phyloP scores from a whole-genome alignment of 768 basidiomycete genomes.

The Daedalea quercina region DNA sequence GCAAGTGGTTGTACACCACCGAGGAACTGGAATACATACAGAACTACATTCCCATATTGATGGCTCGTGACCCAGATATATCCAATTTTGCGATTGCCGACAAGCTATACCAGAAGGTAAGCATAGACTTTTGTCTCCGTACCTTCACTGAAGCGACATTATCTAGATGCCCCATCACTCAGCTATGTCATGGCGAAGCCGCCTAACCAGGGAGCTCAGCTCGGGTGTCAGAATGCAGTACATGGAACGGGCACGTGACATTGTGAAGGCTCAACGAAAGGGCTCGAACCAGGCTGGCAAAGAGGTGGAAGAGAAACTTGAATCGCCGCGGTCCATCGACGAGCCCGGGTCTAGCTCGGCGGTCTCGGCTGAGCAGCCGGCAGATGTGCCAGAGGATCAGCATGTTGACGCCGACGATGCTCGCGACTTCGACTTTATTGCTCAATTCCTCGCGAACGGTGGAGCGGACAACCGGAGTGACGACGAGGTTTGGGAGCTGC shows the following conservation, averaged over 20 bases:
- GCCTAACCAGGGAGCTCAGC: conserved; percentile 25
- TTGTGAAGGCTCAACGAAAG: too few species aligned
- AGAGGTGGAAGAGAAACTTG: conserved; percentile 2
- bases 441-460: conserved; percentile 47
- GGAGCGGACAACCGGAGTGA: conserved; percentile 41
- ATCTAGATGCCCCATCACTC: conserved; percentile 57
- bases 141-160: neutral
- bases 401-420: neutral
- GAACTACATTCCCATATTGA: conserved; percentile 37
- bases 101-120: conserved; percentile 41
- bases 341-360: neutral
- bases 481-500: conserved; percentile 44
- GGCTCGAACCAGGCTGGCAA: too few species aligned
- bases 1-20: conserved; percentile 34
- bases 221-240: conserved; percentile 35
- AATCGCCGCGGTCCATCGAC: neutral
- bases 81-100: conserved; percentile 30
- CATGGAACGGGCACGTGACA: conserved; percentile 44
- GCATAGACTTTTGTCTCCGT: conserved; percentile 2
- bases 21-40: conserved; percentile 44
- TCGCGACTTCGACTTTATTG: conserved; percentile 45
- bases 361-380: neutral
- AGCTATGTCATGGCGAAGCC: conserved; percentile 41
- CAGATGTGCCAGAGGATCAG: neutral
- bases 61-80: conserved; percentile 42